Base-by-base conservation (phyloP, 805 yeast genomes). In the Sugiyamaella boreocaroliniensis region DNA sequence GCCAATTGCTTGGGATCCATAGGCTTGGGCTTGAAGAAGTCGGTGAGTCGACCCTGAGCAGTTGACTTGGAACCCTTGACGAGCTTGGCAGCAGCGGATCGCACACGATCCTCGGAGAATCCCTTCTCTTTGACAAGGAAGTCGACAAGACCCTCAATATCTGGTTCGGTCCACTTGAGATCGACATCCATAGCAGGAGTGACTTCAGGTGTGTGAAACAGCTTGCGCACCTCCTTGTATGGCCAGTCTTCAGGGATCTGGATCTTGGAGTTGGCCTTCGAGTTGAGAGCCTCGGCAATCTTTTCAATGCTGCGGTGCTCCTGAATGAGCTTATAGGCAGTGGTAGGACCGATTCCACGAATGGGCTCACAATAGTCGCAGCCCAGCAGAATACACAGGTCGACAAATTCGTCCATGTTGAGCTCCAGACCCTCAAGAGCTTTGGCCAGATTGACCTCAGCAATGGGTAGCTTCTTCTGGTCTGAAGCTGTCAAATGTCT, bases 341-440 rank as follows among this genome's bases (percentile, higher is more conserved):
- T 92, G 1, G 86, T 93, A 0, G 98, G 98, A 8, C 99, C 99
- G 55, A 93, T 84, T 20, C 99, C 99, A 61, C 81, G 81, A 54
- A 93, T 90, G 3, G 97, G 86, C 58, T 92, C 97, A 71, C 97
- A 89, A 69, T 93, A 93, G 72, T 93, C 99, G 70, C 99, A 93
- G 1, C 99, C 99, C 46, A 93, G 72, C 62, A 93, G 74, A 43
- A 93, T 92, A 72, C 99, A 90, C 61, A 93, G 71, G 67, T 93
- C 99, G 47, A 93, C 79, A 68, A 93, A 93, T 54, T 88, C 84
- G 20, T 76, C 77, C 45, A 78, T 72, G 47, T 80, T 82, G 76
- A 90, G 73, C n/a, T 77, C 92, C 55, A 93, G 74, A 0, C 89
- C 95, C 59, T 82, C 85, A 49, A 92, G 69, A 0, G 88, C 90